Percentiles rank a stretch among this genome's conserved stretches.
Conservation (phyloP, 1,139 yeast species). For the Candida pseudocylindracea region DNA sequence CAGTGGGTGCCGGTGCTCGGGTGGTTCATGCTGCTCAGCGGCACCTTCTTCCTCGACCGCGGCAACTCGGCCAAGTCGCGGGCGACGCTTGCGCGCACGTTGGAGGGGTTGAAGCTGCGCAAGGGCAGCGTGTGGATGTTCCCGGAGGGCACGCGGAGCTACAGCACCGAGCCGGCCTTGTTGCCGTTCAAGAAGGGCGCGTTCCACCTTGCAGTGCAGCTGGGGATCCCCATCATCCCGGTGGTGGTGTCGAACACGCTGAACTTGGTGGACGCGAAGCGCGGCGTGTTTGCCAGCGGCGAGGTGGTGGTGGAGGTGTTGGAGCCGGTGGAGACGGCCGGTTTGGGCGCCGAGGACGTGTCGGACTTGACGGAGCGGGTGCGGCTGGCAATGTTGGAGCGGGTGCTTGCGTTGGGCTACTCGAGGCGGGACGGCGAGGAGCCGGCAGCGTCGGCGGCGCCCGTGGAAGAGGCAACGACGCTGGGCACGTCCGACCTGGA, state of each 20-base stretch:
- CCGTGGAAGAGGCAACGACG: too few species aligned
- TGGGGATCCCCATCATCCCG: slow-evolving; percentile 75
- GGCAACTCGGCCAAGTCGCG: slow-evolving; percentile 59
- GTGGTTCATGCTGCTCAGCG: slow-evolving; percentile 83
- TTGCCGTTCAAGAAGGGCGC: slow-evolving; percentile 94
- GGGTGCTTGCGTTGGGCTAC: slow-evolving; percentile 12
- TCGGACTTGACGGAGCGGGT: slow-evolving; percentile 19
- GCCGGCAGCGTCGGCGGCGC: too few species aligned
- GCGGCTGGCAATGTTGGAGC: slow-evolving; percentile 12
- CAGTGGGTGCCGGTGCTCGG: slow-evolving; percentile 85
- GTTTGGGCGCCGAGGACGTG: slow-evolving; percentile 37
- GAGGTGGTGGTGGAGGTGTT: slow-evolving; percentile 41
- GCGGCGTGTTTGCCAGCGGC: slow-evolving; percentile 34
- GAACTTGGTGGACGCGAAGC: slow-evolving; percentile 37
- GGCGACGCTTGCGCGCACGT: slow-evolving; percentile 47
- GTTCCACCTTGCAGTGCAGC: slow-evolving; percentile 89
- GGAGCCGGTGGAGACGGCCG: slow-evolving; percentile 40
- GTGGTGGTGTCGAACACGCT: slow-evolving; percentile 74
- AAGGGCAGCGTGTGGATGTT: slow-evolving; percentile 65
- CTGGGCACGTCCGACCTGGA: too few species aligned
- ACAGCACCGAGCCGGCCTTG: slow-evolving; percentile 38
- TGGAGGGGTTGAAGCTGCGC: slow-evolving; percentile 29
- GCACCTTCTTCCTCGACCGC: slow-evolving; percentile 81
- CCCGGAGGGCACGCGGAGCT: slow-evolving; percentile 94
- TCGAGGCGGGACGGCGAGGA: slow-evolving; percentile 4